Conservation (phyloP, 176 grass and related monocot species). For the Elaeis guineensis region DNA sequence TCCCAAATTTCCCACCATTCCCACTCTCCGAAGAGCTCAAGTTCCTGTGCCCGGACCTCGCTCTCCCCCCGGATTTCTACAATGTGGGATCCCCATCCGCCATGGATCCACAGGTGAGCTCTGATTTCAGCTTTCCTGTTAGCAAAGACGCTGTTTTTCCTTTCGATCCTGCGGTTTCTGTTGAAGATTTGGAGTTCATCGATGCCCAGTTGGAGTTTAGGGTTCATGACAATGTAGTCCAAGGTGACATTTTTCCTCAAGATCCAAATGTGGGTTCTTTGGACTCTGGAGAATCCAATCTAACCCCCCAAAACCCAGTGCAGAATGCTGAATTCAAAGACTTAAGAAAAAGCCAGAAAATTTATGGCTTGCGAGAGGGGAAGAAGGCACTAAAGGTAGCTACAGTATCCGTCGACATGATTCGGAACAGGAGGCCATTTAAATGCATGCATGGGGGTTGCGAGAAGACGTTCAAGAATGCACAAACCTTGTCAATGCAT, state of each 20-base stretch:
- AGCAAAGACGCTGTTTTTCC: background rate
- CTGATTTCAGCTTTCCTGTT: background rate
- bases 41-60: background rate
- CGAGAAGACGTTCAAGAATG: constrained; percentile 1
- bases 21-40: background rate
- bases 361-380: too few relatives aligned
- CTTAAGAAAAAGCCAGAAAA: too few relatives aligned
- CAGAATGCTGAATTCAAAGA: too few relatives aligned
- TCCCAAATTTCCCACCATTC: background rate
- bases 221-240: background rate
- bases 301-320: too few relatives aligned
- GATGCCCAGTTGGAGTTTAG: background rate
- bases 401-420: too few relatives aligned
- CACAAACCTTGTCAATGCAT: constrained; percentile 3
- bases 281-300: too few relatives aligned
- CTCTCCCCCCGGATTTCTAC: background rate
- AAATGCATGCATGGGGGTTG: background rate
- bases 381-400: too few relatives aligned
- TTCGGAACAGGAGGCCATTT: background rate
- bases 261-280: too few relatives aligned
- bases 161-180: background rate
- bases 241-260: background rate
- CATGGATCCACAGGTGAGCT: constrained; percentile 1
- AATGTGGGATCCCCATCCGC: background rate
- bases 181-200: background rate